Percentiles rank a stretch among this genome's conserved stretches.
These are phyloP conservation scores for Cordyceps javanica DNA, from an alignment of 2,329 filamentous ascomycete species.

Conservation along the genomic window DNA sequence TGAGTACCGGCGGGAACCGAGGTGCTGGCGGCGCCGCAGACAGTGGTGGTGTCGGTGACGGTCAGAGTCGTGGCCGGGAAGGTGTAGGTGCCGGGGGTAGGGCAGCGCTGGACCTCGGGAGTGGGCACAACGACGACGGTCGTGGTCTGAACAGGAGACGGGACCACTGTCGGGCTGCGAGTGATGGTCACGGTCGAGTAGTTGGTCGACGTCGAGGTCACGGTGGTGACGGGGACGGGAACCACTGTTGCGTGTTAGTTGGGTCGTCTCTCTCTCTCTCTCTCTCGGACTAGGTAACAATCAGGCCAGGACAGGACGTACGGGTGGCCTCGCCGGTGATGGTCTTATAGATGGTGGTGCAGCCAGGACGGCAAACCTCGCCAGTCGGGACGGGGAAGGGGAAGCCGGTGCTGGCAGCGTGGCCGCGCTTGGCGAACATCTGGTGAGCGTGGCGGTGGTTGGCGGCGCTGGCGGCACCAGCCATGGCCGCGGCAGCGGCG, in stretches of 20 bases:
- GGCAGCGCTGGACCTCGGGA: constrained; percentile 46
- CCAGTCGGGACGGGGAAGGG: constrained; percentile 15
- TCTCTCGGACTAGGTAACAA: too few species aligned
- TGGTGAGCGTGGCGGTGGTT: constrained; percentile 59
- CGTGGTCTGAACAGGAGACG: constrained; percentile 25
- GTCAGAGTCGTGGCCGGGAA: constrained; percentile 67
- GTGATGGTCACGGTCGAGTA: constrained; percentile 18
- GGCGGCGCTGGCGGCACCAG: constrained; percentile 49
- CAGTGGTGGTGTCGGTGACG: constrained; percentile 60
- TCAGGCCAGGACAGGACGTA: constrained; percentile 34
- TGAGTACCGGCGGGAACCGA: constrained; percentile 56
- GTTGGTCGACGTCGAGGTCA: constrained; percentile 13
- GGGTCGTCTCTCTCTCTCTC: not conserved
- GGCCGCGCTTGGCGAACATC: constrained; percentile 48
- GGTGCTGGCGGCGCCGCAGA: constrained; percentile 58
- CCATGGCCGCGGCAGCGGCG: constrained; percentile 56
- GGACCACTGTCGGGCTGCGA: constrained; percentile 33
- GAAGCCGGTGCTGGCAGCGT: constrained; percentile 24
- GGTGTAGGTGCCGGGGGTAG: constrained; percentile 67
- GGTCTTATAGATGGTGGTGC: constrained; percentile 69
- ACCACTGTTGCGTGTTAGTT: constrained; percentile 16
- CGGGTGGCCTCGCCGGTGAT: constrained; percentile 60
- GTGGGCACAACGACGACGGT: constrained; percentile 46
- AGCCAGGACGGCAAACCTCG: constrained; percentile 52
- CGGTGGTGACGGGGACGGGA: constrained; percentile 16